Base-by-base conservation (phyloP, 306 rosid species). In the Malus fusca region DNA sequence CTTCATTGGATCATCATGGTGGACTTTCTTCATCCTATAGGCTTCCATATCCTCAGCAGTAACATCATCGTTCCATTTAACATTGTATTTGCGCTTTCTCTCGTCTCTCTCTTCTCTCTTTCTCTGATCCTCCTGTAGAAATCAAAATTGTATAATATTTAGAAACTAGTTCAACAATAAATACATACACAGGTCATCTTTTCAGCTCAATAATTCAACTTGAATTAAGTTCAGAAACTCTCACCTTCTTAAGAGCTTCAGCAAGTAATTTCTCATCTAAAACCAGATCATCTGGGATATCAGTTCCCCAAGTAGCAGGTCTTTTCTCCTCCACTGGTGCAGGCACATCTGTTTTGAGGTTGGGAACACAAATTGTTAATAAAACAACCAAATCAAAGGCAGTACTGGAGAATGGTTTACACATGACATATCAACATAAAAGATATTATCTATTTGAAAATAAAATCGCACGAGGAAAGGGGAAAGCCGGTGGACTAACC, bases 1-100 rank as follows among this genome's bases (percentile, higher is more conserved):
- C 79, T 91, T 88, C 92, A 85, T 84, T 15, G 96, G 93, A 81
- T 91, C 90, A 75, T 85, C 96, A 18, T 77, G 84, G 79, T 77
- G 93, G 5, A 87, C 72, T 76, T 77, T 89, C 42, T 91, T 89
- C 86, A 87, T 84, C 71, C 89, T 77, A 73, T 85, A 88, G 26
- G 92, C 91, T 65, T 84, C 90, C 88, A 89, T 87, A 69, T 87
- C 90, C 84, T 86, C 90, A 2, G 81, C 67, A 75, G 92, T 83
- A 30, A 91, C 89, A 87, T 87, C 87, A 46, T 87, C 89, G 67
- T 85, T 86, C 94, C 90, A 89, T 82, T 73, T 78, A 42, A 87
- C 90, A 65, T 91, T 87, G 72, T 81, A 85, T 55, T 91, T 89
- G 70, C 87, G 93, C 78, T 91, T 91, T 75, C 93, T 86, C 60